Percentiles rank a stretch among this genome's conserved stretches.
Conservation (phyloP, 2,329 filamentous ascomycete genomes). For the Venturia nashicola region DNA sequence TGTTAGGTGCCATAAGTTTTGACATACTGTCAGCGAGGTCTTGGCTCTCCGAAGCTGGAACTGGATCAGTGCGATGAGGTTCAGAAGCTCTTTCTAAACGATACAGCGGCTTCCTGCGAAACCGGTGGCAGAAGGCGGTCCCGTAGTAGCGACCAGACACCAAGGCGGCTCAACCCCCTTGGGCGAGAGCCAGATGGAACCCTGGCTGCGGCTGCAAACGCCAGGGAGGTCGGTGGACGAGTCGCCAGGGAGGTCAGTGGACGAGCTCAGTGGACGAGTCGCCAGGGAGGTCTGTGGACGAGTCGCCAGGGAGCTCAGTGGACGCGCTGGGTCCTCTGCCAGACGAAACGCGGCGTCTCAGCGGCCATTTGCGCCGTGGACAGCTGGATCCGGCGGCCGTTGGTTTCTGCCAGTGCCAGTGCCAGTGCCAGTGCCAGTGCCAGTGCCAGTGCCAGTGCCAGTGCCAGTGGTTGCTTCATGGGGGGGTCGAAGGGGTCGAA, state of each 20-base stretch:
- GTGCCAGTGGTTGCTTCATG: not conserved
- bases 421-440: too few relatives aligned
- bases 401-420: too few relatives aligned
- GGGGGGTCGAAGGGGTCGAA: too few relatives aligned
- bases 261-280: too few relatives aligned
- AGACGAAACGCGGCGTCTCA: constrained; percentile 8
- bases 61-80: constrained; percentile 1
- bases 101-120: constrained; percentile 4
- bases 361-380: not conserved
- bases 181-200: constrained; percentile 1
- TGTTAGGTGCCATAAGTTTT: not conserved
- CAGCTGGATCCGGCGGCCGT: not conserved
- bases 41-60: constrained; percentile 6
- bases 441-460: too few relatives aligned
- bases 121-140: constrained; percentile 1
- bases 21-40: not conserved
- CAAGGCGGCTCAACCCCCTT: not conserved
- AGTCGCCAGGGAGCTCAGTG: too few relatives aligned
- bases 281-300: not conserved
- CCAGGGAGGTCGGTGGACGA: not conserved
- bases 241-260: not conserved
- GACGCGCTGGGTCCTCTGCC: not conserved
- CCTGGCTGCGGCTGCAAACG: not conserved
- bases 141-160: not conserved
- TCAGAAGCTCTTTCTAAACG: not conserved